Evolutionary conservation across 2,329 filamentous ascomycete genomes (phyloP).

Genomic region (Fusarium chaquense): DNA sequence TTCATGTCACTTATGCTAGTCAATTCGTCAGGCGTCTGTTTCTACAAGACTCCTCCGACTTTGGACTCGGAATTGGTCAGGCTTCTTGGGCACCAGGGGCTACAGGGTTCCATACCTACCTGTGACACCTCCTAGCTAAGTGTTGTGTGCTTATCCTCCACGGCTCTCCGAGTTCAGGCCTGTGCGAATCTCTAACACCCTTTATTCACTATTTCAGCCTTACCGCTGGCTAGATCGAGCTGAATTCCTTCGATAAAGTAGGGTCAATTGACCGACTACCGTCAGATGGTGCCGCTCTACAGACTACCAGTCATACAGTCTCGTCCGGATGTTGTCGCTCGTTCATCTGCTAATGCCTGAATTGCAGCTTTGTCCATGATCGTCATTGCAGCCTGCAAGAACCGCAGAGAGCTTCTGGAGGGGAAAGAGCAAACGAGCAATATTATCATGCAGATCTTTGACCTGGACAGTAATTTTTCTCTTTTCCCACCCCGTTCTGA

Average conservation of each 20-base stretch:
- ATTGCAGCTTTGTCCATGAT: background rate
- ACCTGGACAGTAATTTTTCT: background rate
- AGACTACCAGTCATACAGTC: background rate
- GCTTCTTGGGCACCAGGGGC: background rate
- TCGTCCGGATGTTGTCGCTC: background rate
- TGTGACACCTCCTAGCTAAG: background rate
- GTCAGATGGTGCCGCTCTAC: background rate
- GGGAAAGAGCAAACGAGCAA: background rate
- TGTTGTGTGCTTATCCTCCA: background rate
- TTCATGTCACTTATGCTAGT: background rate
- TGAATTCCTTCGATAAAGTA: background rate
- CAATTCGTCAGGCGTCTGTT: background rate
- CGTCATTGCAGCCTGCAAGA: background rate
- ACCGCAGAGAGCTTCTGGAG: background rate
- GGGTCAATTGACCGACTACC: background rate
- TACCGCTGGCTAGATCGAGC: background rate
- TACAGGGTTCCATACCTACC: background rate
- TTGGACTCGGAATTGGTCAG: background rate
- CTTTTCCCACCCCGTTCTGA: background rate
- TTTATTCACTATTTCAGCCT: background rate
- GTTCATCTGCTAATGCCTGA: background rate
- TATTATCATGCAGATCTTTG: background rate
- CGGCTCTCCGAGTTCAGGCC: background rate
- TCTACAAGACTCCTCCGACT: background rate
- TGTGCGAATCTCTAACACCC: background rate